A percentile compares a stretch with the other conserved stretches of the same genome.
Conservation (phyloP, 139 green algal species). For the Pseudopediastrum boryanum region DNA sequence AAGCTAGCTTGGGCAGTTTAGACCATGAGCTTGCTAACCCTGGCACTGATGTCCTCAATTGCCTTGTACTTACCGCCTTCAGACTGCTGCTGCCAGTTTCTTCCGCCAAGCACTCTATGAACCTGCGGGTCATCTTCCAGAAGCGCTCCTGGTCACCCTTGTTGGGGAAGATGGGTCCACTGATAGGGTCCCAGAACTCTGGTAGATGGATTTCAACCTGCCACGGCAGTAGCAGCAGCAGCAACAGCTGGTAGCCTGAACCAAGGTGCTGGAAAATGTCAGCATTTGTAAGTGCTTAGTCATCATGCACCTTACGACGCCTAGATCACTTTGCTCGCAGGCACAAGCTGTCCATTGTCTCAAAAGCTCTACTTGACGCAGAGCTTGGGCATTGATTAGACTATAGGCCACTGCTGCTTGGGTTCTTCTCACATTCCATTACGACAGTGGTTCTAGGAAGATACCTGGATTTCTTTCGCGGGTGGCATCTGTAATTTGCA, state of each 20-base stretch:
- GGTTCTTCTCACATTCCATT: not conserved
- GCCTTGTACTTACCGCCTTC: too few relatives aligned
- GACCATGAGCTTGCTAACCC: too few relatives aligned
- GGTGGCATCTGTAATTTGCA: not conserved
- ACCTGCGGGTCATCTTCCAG: conserved; percentile 64
- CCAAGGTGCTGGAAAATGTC: not conserved
- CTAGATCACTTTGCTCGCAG: not conserved
- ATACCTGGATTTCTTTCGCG: not conserved
- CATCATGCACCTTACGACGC: not conserved
- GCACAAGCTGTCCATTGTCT: not conserved
- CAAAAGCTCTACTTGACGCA: not conserved
- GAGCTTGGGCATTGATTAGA: not conserved
- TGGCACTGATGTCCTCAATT: too few relatives aligned
- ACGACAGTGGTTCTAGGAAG: too few relatives aligned
- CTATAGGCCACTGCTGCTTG: not conserved
- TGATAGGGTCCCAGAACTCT: conserved; percentile 89
- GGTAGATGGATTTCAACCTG: conserved; percentile 92
- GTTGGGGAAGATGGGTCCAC: conserved; percentile 83
- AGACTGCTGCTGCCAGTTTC: too few relatives aligned
- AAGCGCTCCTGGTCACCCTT: conserved; percentile 71
- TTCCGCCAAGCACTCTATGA: too few relatives aligned
- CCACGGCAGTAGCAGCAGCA: too few relatives aligned
- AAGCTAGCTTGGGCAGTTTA: too few relatives aligned
- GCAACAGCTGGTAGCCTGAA: too few relatives aligned
- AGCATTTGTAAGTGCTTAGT: not conserved